Base-by-base conservation (phyloP, 805 yeast species). In the Candida caryicola region DNA sequence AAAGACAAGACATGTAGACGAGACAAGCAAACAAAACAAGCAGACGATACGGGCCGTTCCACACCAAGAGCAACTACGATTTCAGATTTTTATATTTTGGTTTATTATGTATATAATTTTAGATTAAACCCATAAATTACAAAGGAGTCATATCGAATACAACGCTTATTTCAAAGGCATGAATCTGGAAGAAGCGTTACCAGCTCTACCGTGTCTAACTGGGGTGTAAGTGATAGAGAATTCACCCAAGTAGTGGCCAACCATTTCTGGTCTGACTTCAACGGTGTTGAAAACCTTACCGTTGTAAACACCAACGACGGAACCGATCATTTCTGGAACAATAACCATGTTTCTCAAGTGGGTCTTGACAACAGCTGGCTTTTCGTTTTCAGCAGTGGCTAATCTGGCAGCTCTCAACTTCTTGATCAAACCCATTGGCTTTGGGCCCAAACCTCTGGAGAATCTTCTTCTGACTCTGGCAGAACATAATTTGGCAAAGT, bases 391-490 rank as follows among this genome's bases (percentile, higher is more conserved):
- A 64, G 79, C 81, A 59, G 95, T 81, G 62, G 87, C 85, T 62
- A 85, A 77, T 79, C 88, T 93, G 59, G 96, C 96, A 71, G 90
- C 91, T 81, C 95, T 89, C 72, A 93, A 86, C 79, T 93, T 93
- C 80, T 85, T 88, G 76, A 91, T 82, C 74, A 93, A 82, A 73
- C 93, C 91, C 82, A 81, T 82, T 76, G 96, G 95, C 79, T 87
- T 88, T 72, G 85, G 72, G 69, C 85, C 90, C 66, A 91, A 80
- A 79, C 98, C 98, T 79, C 95, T 85, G 73, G 89, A 85, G 78
- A 91, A 88, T 85, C 96, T 90, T 87, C 99, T 87, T 85, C 98
- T 91, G 69, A 91, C 96, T 81, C 99, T 88, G 66, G 99, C 95
- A 68, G 85, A 88, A 68, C 95, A 88, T 69, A 93, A 80, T 74